A percentile compares a stretch with the other conserved stretches of the same genome.
Evolutionary conservation across 78 protist genomes (phyloP).

Genomic region (Creolimax fragrantissima): DNA sequence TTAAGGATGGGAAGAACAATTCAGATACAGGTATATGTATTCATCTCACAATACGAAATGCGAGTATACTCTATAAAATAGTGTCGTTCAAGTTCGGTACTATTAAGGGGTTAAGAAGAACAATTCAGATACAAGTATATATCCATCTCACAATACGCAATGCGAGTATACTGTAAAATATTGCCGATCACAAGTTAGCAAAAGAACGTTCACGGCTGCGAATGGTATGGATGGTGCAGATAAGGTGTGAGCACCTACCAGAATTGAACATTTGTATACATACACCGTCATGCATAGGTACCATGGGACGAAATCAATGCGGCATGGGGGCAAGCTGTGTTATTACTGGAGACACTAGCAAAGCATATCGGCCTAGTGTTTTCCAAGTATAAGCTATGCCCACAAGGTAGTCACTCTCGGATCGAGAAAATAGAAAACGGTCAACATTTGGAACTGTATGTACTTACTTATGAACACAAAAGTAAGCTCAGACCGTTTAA

Average conservation of each 20-base stretch:
- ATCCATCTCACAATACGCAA: neutral
- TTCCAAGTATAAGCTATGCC: constrained; percentile 26
- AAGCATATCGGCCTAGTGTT: neutral
- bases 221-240: no score
- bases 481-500: no score
- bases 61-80: no score
- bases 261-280: no score
- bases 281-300: no score
- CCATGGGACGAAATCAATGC: constrained; percentile 84
- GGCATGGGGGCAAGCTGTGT: constrained; percentile 78
- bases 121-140: constrained; percentile 50
- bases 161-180: no score
- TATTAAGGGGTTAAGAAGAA: constrained; percentile 63
- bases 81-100: constrained; percentile 86
- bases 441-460: constrained; percentile 1
- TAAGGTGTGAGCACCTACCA: no score
- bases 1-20: constrained; percentile 72
- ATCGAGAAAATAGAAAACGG: neutral
- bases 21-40: constrained; percentile 37
- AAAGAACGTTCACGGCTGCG: no score
- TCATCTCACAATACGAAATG: no score
- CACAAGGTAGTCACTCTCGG: constrained; percentile 45
- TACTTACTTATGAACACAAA: no score
- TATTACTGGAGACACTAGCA: constrained; percentile 61
- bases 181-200: no score